Conservation (phyloP, 495 filamentous ascomycete species). For the Penicillium flavigenum region DNA sequence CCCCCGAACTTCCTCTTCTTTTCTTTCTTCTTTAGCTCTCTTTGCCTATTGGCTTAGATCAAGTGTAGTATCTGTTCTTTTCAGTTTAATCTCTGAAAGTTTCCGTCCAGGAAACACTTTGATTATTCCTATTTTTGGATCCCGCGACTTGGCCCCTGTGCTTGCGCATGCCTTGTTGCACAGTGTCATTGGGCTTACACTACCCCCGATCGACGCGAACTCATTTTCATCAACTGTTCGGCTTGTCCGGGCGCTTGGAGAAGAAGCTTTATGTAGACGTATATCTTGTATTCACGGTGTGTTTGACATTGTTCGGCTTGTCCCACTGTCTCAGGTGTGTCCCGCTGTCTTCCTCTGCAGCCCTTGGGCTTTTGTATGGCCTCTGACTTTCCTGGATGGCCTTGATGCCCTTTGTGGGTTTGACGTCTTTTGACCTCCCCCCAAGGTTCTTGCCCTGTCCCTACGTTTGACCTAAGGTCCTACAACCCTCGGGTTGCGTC, state of each 20-base stretch:
- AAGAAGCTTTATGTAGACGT: slow-evolving; percentile 44
- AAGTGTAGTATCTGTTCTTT: slow-evolving; percentile 99
- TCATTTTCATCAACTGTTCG: slow-evolving; percentile 59
- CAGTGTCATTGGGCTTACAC: slow-evolving; percentile 89
- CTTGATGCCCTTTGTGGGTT: too few species aligned
- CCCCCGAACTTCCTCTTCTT: slow-evolving; percentile 33
- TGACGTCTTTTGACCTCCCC: too few species aligned
- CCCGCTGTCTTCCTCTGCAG: too few species aligned
- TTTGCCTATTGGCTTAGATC: slow-evolving; percentile 67
- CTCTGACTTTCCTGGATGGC: too few species aligned
- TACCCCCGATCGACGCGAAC: slow-evolving; percentile 82
- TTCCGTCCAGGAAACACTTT: slow-evolving; percentile 67
- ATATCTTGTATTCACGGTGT: too few species aligned
- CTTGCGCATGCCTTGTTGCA: slow-evolving; percentile 75
- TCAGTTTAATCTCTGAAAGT: slow-evolving; percentile 74
- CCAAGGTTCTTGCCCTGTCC: background rate
- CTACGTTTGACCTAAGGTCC: background rate
- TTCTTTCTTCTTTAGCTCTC: slow-evolving; percentile 50
- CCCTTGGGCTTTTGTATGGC: too few species aligned
- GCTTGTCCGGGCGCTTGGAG: slow-evolving; percentile 60
- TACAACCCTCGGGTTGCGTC: too few species aligned
- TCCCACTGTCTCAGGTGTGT: background rate
- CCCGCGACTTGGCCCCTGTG: slow-evolving; percentile 63
- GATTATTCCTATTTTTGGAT: slow-evolving; percentile 83
- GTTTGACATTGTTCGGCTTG: too few species aligned